Conservation (phyloP, 2,329 filamentous ascomycete genomes). For the Simplicillium aogashimaense region DNA sequence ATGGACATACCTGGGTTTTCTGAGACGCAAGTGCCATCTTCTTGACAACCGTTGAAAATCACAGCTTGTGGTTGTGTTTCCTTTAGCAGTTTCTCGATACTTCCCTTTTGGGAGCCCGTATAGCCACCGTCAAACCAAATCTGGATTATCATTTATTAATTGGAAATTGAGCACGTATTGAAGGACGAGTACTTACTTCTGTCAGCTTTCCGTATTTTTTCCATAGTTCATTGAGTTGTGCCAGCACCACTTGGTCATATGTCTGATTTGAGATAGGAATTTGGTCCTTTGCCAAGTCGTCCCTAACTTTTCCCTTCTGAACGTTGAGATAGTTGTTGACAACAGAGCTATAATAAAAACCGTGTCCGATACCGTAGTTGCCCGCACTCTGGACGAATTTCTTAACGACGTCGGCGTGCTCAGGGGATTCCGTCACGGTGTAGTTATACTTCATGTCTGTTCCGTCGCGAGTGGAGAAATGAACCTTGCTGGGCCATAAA, state of each 20-base stretch:
- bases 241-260: constrained; percentile 14
- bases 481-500: constrained; percentile 17
- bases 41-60: constrained; percentile 14
- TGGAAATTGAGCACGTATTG: neutral
- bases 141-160: constrained; percentile 3
- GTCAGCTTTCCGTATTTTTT: constrained; percentile 13
- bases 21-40: constrained; percentile 12
- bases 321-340: constrained; percentile 20
- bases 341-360: constrained; percentile 19
- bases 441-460: constrained; percentile 16
- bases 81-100: constrained; percentile 11
- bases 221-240: constrained; percentile 14
- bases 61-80: constrained; percentile 12
- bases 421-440: constrained; percentile 15
- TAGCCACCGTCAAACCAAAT: constrained; percentile 18
- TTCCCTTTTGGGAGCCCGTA: constrained; percentile 10
- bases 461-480: constrained; percentile 13
- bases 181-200: constrained; percentile 7
- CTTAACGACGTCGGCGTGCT: constrained; percentile 13
- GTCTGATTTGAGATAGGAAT: constrained; percentile 12
- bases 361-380: constrained; percentile 15
- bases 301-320: constrained; percentile 10
- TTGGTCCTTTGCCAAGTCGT: constrained; percentile 9
- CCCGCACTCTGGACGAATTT: constrained; percentile 14
- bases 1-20: constrained; percentile 5